Conservation (phyloP, 768 basidiomycete genomes). For the Amanita phalloides region DNA sequence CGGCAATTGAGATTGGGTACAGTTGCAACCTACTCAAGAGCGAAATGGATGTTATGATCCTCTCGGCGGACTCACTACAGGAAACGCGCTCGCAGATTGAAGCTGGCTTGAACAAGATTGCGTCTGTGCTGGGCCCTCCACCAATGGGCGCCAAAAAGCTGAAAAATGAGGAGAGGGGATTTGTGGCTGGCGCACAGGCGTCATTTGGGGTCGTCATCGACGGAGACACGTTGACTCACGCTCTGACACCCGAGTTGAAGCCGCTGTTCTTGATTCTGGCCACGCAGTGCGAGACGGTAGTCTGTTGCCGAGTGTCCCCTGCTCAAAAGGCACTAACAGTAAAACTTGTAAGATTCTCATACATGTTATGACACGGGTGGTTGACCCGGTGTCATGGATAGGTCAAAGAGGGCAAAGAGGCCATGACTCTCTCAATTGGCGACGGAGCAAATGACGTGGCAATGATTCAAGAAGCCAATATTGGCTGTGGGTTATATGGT, state of each 20-base stretch:
- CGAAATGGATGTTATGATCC: conserved; percentile 96
- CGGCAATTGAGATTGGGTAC: conserved; percentile 97
- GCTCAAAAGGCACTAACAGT: conserved; percentile 98
- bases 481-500: conserved; percentile 89
- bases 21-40: conserved; percentile 90
- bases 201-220: conserved; percentile 95
- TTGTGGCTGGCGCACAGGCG: conserved; percentile 48
- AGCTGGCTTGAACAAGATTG: conserved; percentile 89
- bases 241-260: conserved; percentile 69
- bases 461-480: conserved; percentile 99
- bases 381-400: conserved; percentile 16
- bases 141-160: conserved; percentile 43
- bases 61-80: conserved; percentile 73
- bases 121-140: conserved; percentile 73
- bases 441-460: conserved; percentile 98
- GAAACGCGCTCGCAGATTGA: conserved; percentile 81
- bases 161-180: conserved; percentile 55
- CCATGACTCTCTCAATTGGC: conserved; percentile 95
- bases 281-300: conserved; percentile 95
- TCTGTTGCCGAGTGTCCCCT: conserved; percentile 96
- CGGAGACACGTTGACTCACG: conserved; percentile 83
- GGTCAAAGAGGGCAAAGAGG: conserved; percentile 93
- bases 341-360: conserved; percentile 51
- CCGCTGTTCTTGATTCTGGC: conserved; percentile 82
- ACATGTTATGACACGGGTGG: conserved; percentile 1